Evolutionary conservation across 768 basidiomycete genomes (phyloP).

Genomic region (Serendipita sp.): DNA sequence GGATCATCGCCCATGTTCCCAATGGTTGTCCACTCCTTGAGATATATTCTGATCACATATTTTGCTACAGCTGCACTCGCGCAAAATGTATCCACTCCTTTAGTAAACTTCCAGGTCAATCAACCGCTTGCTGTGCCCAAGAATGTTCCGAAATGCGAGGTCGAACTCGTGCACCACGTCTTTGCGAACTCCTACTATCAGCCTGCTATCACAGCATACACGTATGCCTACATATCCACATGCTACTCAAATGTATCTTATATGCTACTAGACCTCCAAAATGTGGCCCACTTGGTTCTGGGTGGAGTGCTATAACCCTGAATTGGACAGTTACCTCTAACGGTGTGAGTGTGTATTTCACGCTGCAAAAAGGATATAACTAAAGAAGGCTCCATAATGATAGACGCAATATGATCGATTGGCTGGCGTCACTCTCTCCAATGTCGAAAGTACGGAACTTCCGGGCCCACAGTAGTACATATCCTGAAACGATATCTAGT

Average conservation of each 20-base stretch:
- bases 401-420: slow-evolving; percentile 55
- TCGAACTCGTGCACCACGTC: slow-evolving; percentile 45
- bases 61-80: not conserved
- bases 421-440: slow-evolving; percentile 57
- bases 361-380: not conserved
- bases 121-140: slow-evolving; percentile 57
- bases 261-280: slow-evolving; percentile 56
- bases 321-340: slow-evolving; percentile 69
- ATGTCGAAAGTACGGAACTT: slow-evolving; percentile 48
- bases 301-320: slow-evolving; percentile 59
- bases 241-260: not conserved
- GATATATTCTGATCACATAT: not conserved
- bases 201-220: slow-evolving; percentile 46
- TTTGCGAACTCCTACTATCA: slow-evolving; percentile 21
- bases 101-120: slow-evolving; percentile 55
- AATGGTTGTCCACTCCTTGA: not conserved
- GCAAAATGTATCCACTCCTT: slow-evolving; percentile 10
- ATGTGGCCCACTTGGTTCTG: slow-evolving; percentile 53
- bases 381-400: not conserved
- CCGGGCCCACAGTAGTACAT: not conserved
- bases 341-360: slow-evolving; percentile 23
- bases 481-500: slow-evolving; percentile 25
- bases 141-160: slow-evolving; percentile 44
- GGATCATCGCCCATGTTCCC: not conserved
- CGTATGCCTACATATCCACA: slow-evolving; percentile 24